Evolutionary conservation across 2,329 filamentous ascomycete genomes (phyloP).

Genomic region (Pyricularia pennisetigena): DNA sequence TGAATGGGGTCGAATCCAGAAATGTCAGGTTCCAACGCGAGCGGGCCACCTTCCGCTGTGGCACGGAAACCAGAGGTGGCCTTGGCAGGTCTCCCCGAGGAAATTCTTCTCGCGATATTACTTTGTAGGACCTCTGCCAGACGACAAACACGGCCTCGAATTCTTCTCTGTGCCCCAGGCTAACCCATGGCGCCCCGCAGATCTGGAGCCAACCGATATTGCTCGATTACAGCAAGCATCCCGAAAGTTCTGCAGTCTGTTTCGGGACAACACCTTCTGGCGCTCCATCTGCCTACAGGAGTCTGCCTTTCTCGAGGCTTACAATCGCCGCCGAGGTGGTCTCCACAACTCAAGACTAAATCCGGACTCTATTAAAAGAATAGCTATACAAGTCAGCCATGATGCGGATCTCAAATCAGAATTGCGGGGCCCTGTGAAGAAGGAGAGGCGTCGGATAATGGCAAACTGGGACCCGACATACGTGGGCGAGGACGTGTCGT

Average conservation of each 20-base stretch:
- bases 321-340: constrained; percentile 18
- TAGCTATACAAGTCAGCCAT: not conserved
- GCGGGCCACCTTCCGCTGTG: constrained; percentile 5
- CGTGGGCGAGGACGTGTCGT: constrained; percentile 61
- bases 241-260: constrained; percentile 52
- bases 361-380: not conserved
- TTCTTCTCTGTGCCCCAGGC: not conserved
- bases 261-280: constrained; percentile 71
- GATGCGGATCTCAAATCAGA: not conserved
- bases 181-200: constrained; percentile 26
- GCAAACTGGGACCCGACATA: constrained; percentile 80
- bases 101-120: constrained; percentile 51
- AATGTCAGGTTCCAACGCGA: constrained; percentile 9
- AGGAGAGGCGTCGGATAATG: constrained; percentile 45
- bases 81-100: constrained; percentile 48
- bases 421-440: not conserved
- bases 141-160: not conserved
- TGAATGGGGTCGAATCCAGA: not conserved
- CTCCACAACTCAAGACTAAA: not conserved
- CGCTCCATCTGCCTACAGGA: constrained; percentile 62
- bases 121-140: constrained; percentile 33
- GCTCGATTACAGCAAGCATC: constrained; percentile 62
- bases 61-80: constrained; percentile 4
- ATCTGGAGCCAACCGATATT: constrained; percentile 54
- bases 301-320: constrained; percentile 55